phyloP scores from a whole-genome alignment of 345 rosid genomes.

The Pistacia atlantica region DNA sequence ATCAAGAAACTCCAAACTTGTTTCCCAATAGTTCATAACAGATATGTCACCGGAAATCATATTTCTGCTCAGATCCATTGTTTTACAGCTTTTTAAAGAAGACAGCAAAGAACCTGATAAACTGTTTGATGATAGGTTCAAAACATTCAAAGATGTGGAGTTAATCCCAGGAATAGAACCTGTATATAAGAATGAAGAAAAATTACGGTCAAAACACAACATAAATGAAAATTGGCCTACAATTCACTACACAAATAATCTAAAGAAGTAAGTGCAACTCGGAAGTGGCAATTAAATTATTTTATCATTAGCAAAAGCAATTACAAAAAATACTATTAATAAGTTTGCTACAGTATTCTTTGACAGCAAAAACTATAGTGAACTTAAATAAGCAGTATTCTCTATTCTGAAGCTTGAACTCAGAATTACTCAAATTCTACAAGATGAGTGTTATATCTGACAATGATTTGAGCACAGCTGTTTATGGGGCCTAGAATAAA shows the following conservation, averaged over 20 bases:
- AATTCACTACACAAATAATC: background rate
- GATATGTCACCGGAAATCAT: constrained; percentile 63
- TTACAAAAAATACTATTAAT: background rate
- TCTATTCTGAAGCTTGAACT: too few relatives aligned
- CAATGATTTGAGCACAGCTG: too few relatives aligned
- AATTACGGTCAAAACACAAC: background rate
- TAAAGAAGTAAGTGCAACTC: background rate
- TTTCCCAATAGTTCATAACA: constrained; percentile 64
- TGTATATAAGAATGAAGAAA: constrained; percentile 38
- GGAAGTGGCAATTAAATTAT: background rate
- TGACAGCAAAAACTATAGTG: background rate
- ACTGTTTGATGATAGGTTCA: constrained; percentile 79
- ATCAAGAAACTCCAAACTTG: constrained; percentile 67
- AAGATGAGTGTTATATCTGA: too few relatives aligned
- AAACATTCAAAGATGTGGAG: constrained; percentile 58
- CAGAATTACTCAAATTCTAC: too few relatives aligned
- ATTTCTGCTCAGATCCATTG: constrained; percentile 77
- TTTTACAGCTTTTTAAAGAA: constrained; percentile 39
- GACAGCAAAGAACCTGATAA: constrained; percentile 74
- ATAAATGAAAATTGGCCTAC: background rate
- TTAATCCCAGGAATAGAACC: constrained; percentile 62
- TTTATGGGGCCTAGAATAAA: too few relatives aligned
- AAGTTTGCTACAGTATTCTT: background rate
- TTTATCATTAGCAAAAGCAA: background rate
- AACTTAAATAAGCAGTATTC: background rate